These are phyloP conservation scores for Boletellus deceptivus DNA, from an alignment of 1,284 basidiomycete genomes.

Conservation along the genomic window DNA sequence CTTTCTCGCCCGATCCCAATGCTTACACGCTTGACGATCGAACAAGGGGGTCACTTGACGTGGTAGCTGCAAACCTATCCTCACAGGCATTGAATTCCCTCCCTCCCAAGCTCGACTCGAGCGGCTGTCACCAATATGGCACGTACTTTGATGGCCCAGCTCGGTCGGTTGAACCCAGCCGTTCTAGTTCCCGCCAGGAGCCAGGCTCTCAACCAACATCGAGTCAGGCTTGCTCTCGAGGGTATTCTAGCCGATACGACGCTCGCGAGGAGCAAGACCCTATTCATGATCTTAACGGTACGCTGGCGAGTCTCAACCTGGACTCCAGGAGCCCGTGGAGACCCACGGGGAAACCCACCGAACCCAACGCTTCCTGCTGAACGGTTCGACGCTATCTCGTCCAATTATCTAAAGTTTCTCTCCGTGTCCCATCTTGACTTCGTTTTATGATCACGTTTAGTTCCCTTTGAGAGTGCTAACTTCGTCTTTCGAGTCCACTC, in stretches of 20 bases:
- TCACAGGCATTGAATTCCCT: conserved; percentile 46
- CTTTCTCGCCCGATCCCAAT: conserved; percentile 62
- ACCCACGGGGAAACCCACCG: conserved; percentile 14
- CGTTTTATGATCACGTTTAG: conserved; percentile 23
- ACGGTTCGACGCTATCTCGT: conserved; percentile 13
- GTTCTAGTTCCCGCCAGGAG: conserved; percentile 45
- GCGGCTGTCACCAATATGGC: conserved; percentile 42
- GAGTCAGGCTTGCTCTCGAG: conserved; percentile 37
- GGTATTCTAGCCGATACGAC: conserved; percentile 19
- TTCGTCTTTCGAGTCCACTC: conserved; percentile 19
- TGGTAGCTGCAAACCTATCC: conserved; percentile 32
- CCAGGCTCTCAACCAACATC: conserved; percentile 52
- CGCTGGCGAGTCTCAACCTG: conserved; percentile 69
- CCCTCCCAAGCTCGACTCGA: conserved; percentile 23
- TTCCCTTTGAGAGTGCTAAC: conserved; percentile 17
- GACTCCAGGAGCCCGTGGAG: conserved; percentile 39
- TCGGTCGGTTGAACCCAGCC: conserved; percentile 34
- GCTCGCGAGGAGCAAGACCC: conserved; percentile 44
- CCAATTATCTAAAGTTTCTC: conserved; percentile 17
- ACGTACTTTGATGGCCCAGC: conserved; percentile 39
- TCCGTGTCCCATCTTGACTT: conserved; percentile 18
- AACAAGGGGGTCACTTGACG: conserved; percentile 34
- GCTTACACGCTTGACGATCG: conserved; percentile 33
- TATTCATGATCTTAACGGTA: conserved; percentile 71
- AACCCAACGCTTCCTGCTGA: conserved; percentile 25